Evolutionary conservation across 257 asterid genomes (phyloP).

Genomic region (Striga asiatica): DNA sequence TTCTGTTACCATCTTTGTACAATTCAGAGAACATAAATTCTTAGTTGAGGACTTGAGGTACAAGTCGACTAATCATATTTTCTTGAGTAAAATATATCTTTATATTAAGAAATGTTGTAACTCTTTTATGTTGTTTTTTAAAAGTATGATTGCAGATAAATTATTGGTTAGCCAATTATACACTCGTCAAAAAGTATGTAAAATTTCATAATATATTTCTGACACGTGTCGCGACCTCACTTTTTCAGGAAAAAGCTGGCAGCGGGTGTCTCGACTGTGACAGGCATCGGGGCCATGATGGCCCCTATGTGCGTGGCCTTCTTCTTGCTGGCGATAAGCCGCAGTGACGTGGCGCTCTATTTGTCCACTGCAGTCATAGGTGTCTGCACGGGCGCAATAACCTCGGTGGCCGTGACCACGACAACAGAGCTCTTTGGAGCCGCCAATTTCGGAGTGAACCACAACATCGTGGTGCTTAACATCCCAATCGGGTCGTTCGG

Average conservation of each 20-base stretch:
- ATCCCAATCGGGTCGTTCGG: slow-evolving; percentile 62
- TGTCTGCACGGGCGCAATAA: slow-evolving; percentile 53
- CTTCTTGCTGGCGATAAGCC: slow-evolving; percentile 25
- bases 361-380: slow-evolving; percentile 41
- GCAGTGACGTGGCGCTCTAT: slow-evolving; percentile 22
- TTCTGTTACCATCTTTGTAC: too few relatives aligned
- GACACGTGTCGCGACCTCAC: neutral
- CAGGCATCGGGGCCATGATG: slow-evolving; percentile 39
- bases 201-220: neutral
- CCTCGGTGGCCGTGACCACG: slow-evolving; percentile 44
- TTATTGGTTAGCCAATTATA: too few relatives aligned
- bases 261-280: slow-evolving; percentile 40
- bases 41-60: too few relatives aligned
- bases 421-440: slow-evolving; percentile 60
- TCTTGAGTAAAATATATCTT: too few relatives aligned
- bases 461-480: slow-evolving; percentile 53
- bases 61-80: too few relatives aligned
- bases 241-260: slow-evolving; percentile 20
- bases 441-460: slow-evolving; percentile 50
- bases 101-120: too few relatives aligned
- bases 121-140: too few relatives aligned
- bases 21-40: too few relatives aligned
- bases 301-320: slow-evolving; percentile 62
- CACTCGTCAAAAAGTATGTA: too few relatives aligned
- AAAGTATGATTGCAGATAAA: too few relatives aligned